phyloP scores from a whole-genome alignment of 306 rosid species.

The Casuarina cunninghamiana region DNA sequence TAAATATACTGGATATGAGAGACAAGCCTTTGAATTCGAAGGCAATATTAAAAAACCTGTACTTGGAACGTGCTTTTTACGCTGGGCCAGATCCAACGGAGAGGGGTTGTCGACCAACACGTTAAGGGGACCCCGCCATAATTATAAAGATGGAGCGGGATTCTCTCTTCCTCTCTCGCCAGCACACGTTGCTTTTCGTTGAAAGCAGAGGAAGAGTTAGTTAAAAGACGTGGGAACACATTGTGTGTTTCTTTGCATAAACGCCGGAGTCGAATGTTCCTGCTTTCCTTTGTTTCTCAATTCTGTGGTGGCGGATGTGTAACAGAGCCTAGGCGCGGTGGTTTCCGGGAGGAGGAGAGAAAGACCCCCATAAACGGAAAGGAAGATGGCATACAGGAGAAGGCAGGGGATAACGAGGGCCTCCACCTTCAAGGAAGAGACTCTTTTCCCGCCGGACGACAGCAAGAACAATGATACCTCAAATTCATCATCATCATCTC shows the following conservation, averaged over 20 bases:
- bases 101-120: neutral
- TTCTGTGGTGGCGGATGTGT: neutral
- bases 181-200: neutral
- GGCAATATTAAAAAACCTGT: neutral
- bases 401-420: constrained; percentile 70
- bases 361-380: neutral
- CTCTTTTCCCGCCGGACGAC: constrained; percentile 41
- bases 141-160: neutral
- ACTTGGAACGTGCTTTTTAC: neutral
- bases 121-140: neutral
- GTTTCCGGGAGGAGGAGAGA: neutral
- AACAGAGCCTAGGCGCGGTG: neutral
- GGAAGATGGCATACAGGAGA: constrained; percentile 81
- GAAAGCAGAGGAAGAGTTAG: constrained; percentile 37
- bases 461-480: constrained; percentile 19
- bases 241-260: neutral
- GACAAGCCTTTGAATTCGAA: too few relatives aligned
- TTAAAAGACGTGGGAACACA: constrained; percentile 23
- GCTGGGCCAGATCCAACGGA: neutral
- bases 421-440: constrained; percentile 85
- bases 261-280: neutral
- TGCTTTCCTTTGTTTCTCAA: neutral
- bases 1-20: too few relatives aligned
- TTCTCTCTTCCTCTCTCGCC: neutral
- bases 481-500: constrained; percentile 47